Percentiles rank a stretch among this genome's conserved stretches.
phyloP scores from a whole-genome alignment of 441 rosid genomes.

The Eruca vesicaria region DNA sequence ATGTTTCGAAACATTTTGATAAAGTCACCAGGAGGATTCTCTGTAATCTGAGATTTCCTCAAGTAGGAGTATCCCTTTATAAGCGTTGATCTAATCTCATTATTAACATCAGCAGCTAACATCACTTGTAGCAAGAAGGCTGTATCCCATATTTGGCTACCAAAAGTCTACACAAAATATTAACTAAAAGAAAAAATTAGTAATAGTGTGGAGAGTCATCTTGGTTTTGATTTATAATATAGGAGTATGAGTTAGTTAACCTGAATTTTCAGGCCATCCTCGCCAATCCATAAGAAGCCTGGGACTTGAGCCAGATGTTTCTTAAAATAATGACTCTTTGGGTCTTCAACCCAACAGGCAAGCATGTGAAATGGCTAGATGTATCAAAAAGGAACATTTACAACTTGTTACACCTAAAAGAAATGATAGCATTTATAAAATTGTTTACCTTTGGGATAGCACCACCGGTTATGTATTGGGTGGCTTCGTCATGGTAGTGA shows the following conservation, averaged over 20 bases:
- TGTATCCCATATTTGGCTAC: conserved; percentile 47
- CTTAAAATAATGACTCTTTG: conserved; percentile 38
- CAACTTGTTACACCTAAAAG: neutral
- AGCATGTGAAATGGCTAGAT: conserved; percentile 33
- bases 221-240: neutral
- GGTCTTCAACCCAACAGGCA: conserved; percentile 49
- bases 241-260: neutral
- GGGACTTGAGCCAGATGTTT: conserved; percentile 41
- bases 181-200: neutral
- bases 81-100: conserved; percentile 30
- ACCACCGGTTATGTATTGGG: conserved; percentile 17
- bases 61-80: conserved; percentile 39
- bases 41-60: conserved; percentile 19
- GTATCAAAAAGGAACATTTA: neutral
- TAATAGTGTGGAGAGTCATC: neutral
- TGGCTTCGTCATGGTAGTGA: conserved; percentile 19
- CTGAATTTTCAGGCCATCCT: conserved; percentile 53
- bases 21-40: conserved; percentile 20
- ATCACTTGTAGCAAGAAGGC: conserved; percentile 35
- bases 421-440: neutral
- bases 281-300: conserved; percentile 43
- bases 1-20: conserved; percentile 13
- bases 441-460: conserved; percentile 10
- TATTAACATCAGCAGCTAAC: conserved; percentile 18
- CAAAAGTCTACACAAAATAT: conserved; percentile 32